Percentiles rank a stretch among this genome's conserved stretches.
Conservation (phyloP, 2,329 filamentous ascomycete genomes). For the Fusarium metavorans region DNA sequence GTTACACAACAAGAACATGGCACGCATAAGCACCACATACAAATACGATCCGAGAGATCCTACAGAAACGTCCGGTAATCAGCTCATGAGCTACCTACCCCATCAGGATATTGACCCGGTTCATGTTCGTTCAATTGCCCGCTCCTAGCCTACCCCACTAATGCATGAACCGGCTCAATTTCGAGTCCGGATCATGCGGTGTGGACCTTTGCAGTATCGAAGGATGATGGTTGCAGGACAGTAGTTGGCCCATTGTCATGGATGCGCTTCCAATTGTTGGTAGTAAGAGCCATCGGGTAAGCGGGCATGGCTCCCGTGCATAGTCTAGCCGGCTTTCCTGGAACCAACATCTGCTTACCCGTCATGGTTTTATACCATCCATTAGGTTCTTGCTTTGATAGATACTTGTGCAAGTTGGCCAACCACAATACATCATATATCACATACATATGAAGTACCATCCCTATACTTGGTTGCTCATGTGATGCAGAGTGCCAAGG, state of each 20-base stretch:
- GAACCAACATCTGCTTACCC: neutral
- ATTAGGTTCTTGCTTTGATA: neutral
- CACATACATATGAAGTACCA: neutral
- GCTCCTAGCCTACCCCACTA: conserved; percentile 7
- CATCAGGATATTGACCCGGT: conserved; percentile 7
- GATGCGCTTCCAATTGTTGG: conserved; percentile 12
- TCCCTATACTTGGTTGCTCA: neutral
- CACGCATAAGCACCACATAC: conserved; percentile 10
- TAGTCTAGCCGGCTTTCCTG: neutral
- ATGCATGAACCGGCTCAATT: conserved; percentile 12
- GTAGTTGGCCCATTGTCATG: neutral
- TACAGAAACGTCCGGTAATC: conserved; percentile 5
- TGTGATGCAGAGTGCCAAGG: neutral
- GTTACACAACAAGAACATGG: neutral
- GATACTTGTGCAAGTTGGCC: neutral
- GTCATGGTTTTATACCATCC: neutral
- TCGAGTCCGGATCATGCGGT: conserved; percentile 9
- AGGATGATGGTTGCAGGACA: conserved; percentile 3
- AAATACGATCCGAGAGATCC: neutral
- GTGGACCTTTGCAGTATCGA: conserved; percentile 4
- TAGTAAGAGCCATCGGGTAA: conserved; percentile 13
- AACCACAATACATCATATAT: neutral
- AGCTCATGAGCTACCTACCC: neutral
- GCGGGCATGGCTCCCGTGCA: neutral
- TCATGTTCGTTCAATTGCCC: neutral